Evolutionary conservation across 345 rosid species (phyloP).

Genomic region (Eucalyptus cloeziana): DNA sequence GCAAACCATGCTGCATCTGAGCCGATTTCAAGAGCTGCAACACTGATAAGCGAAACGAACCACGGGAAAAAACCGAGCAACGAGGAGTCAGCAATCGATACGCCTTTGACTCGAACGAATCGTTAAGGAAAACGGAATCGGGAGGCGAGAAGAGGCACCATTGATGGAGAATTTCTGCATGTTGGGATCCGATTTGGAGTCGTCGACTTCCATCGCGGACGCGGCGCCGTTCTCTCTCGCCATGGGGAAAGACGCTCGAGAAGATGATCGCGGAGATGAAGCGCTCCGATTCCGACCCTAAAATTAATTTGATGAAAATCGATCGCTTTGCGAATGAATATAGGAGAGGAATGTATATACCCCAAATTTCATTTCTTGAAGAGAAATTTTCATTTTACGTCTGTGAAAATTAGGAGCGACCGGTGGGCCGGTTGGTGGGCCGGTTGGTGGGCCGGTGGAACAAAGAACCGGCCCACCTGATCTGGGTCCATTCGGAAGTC

Average conservation of each 20-base stretch:
- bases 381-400: neutral
- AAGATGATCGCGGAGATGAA: neutral
- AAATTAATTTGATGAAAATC: neutral
- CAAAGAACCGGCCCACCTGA: neutral
- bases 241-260: neutral
- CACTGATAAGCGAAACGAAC: conserved; percentile 19
- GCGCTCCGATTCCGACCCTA: neutral
- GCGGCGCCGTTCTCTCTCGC: neutral
- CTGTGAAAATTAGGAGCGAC: neutral
- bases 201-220: conserved; percentile 72
- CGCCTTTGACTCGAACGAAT: neutral
- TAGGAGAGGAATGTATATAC: neutral
- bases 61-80: neutral
- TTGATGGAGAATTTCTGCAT: conserved; percentile 61
- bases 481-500: neutral
- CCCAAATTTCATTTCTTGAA: neutral
- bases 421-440: neutral
- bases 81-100: no score
- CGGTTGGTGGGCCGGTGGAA: neutral
- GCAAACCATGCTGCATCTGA: conserved; percentile 97
- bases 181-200: conserved; percentile 49
- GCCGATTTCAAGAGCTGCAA: conserved; percentile 83
- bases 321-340: neutral
- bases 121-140: neutral
- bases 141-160: conserved; percentile 22